Evolutionary conservation across 805 yeast genomes (phyloP), one percentile per base, ranked within the genome.

Genomic region (Zygoascus ofunaensis): DNA sequence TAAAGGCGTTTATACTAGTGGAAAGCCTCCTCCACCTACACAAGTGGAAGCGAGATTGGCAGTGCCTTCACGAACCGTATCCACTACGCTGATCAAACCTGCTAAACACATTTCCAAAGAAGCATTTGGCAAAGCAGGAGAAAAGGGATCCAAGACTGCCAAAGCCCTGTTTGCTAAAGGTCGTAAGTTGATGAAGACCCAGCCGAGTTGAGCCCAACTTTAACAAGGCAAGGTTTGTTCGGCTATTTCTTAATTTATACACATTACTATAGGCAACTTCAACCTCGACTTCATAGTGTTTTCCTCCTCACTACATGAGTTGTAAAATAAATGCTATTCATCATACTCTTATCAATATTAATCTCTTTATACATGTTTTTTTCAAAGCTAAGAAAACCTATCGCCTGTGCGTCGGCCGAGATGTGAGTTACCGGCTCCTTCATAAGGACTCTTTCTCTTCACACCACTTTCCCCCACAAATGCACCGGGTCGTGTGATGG

Each of bases 371-470:
- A n/a, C n/a, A n/a, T n/a, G n/a, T n/a, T n/a, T n/a, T n/a, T n/a
- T n/a, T n/a, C n/a, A n/a, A 8, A 12, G 12, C 30, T 33, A 41
- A 4, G 36, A 24, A 30, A 47, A 46, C 18, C 50, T 36, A 21
- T 46, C 56, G 12, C 56, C 55, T 7, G 54, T 54, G 34, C 40
- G 39, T 38, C 57, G 46, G 12, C 55, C 55, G 44, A 63, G 38
- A 39, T 52, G 56, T 4, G 66, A 55, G 51, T 56, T 57, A 3
- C 68, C 68, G 1, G 64, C 68, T 3, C 68, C 68, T 41, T 63
- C 62, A 49, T 59, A 63, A 43, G 54, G 54, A 33, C 62, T 57
- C 47, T 56, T 59, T 34, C 68, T 53, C 49, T 55, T 47, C 10
- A 50, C 57, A 5, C 54, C 50, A 4, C 55, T 47, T 36, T 45